Evolutionary conservation across 768 basidiomycete genomes (phyloP).

Genomic region (Cyclocybe cylindracea): DNA sequence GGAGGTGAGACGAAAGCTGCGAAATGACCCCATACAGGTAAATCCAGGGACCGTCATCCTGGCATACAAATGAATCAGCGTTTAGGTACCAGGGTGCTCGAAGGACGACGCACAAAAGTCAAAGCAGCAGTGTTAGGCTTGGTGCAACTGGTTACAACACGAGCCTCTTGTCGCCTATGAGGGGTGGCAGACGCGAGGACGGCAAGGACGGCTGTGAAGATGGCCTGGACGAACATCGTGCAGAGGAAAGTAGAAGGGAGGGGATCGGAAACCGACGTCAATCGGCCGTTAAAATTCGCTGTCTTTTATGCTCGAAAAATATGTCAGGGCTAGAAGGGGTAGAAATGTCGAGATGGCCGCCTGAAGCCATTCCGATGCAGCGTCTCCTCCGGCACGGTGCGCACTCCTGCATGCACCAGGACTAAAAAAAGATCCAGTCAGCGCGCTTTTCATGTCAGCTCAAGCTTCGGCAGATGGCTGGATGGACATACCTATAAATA

Average conservation of each 20-base stretch:
- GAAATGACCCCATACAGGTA: constrained; percentile 28
- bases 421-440: no score
- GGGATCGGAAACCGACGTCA: not conserved
- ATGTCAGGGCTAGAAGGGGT: no score
- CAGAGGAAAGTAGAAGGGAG: not conserved
- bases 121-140: constrained; percentile 41
- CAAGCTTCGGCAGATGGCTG: no score
- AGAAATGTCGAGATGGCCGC: no score
- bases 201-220: constrained; percentile 15
- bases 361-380: no score
- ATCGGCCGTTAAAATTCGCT: no score
- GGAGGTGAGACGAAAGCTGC: not conserved
- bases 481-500: no score
- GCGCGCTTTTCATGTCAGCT: no score
- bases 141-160: constrained; percentile 36
- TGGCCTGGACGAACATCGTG: constrained; percentile 14
- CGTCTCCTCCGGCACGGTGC: no score
- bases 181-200: constrained; percentile 18
- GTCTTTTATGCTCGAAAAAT: no score
- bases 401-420: no score
- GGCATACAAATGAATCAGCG: not conserved
- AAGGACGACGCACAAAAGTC: constrained; percentile 37
- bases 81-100: not conserved
- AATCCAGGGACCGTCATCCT: constrained; percentile 47
- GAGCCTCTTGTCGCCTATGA: constrained; percentile 18